Evolutionary conservation across 306 rosid species (phyloP).

Genomic region (Trichosanthes cucumerina): DNA sequence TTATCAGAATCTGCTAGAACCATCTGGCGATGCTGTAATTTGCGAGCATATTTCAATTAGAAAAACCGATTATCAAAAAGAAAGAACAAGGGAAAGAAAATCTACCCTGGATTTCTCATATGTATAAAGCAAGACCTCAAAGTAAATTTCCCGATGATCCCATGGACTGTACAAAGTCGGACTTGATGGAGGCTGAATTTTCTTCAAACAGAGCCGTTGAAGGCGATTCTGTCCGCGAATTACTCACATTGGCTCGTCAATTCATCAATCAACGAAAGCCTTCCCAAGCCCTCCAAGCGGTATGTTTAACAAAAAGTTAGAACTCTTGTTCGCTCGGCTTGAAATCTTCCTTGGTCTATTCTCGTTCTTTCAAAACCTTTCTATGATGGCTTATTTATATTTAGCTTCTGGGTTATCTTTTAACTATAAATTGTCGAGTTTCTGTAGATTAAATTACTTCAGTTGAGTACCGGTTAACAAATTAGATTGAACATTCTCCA

Average conservation of each 20-base stretch:
- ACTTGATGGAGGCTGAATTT: constrained; percentile 26
- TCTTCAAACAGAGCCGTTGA: constrained; percentile 18
- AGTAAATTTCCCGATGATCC: constrained; percentile 8
- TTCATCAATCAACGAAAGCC: constrained; percentile 77
- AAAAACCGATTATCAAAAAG: not conserved
- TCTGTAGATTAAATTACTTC: not conserved
- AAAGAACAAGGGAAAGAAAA: not conserved
- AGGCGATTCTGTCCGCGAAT: constrained; percentile 30
- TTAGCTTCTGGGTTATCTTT: not conserved
- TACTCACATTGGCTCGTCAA: constrained; percentile 76
- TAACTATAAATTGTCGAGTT: not conserved
- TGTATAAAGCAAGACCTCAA: not conserved
- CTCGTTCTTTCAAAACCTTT: not conserved
- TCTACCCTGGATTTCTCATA: not conserved
- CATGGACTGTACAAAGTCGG: constrained; percentile 27
- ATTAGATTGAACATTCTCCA: not conserved
- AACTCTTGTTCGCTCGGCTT: not conserved
- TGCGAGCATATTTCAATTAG: not conserved
- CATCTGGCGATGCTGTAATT: not conserved
- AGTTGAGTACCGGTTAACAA: not conserved
- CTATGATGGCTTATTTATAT: not conserved
- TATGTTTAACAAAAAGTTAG: constrained; percentile 7
- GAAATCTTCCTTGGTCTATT: not conserved
- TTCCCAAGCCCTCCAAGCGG: constrained; percentile 92
- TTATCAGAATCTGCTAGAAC: constrained; percentile 6